Base-by-base conservation (phyloP, 2,329 filamentous ascomycete species). In the Ophiostoma pallidulum region DNA sequence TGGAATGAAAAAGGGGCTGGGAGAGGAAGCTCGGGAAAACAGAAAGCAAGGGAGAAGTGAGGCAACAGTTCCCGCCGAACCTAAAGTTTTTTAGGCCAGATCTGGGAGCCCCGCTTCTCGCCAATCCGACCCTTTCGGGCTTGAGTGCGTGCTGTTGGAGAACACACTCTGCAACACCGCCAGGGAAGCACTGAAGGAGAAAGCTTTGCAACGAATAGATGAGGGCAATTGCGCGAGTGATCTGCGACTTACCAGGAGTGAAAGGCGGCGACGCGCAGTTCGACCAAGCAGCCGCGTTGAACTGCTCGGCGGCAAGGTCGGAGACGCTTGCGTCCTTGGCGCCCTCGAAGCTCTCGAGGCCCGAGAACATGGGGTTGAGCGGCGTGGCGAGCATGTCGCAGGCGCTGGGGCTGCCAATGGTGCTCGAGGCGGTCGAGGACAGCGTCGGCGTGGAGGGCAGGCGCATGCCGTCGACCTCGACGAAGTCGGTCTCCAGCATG, bases 371-470 rank as follows among this genome's bases (percentile, higher is more conserved):
- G 53, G 82, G 82, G 67, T 87, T 86, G 63, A 90, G 72, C 3
- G 89, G 88, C n/a, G 88, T 94, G 54, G 85, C 82, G 49, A 94
- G 67, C 54, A 88, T 70, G 53, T 89, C 86, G 62, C 75, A 83
- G 65, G 76, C 83, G 53, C 84, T 84, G 44, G 91, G 88, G 74
- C 88, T 95, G 70, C 86, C 88, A 59, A 88, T 84, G 48, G 78
- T 81, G 72, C 89, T 95, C 56, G 85, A 84, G 26, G 87, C 84
- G 3, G 85, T 82, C 20, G 90, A 54, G 58, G 90, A 54, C 58
- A 96, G 75, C 39, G 89, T 85, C 41, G 90, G 90, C 18, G 90
- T 96, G 8, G 87, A 82, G 29, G 90, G 90, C 61, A 86, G 87
- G 66, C 82, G 86, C 55, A 80, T 75, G 57, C 50, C 66, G 50